Base-by-base conservation (phyloP, 805 yeast genomes). In the Pichia deserticola region DNA sequence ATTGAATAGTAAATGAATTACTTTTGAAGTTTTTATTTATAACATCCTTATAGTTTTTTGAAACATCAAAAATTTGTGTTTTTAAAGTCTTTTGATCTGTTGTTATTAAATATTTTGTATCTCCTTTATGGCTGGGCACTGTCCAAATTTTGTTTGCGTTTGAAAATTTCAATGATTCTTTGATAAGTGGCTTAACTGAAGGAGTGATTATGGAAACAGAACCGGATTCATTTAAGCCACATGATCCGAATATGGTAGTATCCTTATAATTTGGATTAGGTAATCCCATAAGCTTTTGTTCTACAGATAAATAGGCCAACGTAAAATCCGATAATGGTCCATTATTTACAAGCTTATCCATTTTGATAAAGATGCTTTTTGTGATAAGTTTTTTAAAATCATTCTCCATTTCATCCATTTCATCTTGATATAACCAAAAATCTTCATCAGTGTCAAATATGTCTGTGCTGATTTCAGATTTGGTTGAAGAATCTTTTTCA, bases 141-240 rank as follows among this genome's bases (percentile, higher is more conserved):
- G 86, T 84, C 95, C 95, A 89, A 58, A 86, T 74, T 57, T 82
- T 79, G 55, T 82, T 79, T 35, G 85, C 82, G 60, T 81, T 84
- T 25, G 84, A 83, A 59, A 86, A 86, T 52, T 79, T 81, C 47
- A 87, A 72, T 3, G 89, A 81, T 2, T 87, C 78, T 46, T 78
- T 76, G 8, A 89, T 77, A 0, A 62, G 63, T 0, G 96, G 95
- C 51, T 81, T 81, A 12, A 89, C 73, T 4, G 84, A 73, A 6
- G 89, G 87, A 29, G 81, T 76, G 51, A 87, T 74, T 4, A 84
- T 73, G 35, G 83, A 78, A 33, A 90, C 53, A 25, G 76, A 72
- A 11, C 86, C 78, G 7, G 76, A 72, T 1, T 62, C 56, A 8
- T 75, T 81, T 13, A 80, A 72, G 0, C 97, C 96, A 0, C 85